Evolutionary conservation across 2,329 filamentous ascomycete genomes (phyloP).

Genomic region (Stachybotrys echinatus): DNA sequence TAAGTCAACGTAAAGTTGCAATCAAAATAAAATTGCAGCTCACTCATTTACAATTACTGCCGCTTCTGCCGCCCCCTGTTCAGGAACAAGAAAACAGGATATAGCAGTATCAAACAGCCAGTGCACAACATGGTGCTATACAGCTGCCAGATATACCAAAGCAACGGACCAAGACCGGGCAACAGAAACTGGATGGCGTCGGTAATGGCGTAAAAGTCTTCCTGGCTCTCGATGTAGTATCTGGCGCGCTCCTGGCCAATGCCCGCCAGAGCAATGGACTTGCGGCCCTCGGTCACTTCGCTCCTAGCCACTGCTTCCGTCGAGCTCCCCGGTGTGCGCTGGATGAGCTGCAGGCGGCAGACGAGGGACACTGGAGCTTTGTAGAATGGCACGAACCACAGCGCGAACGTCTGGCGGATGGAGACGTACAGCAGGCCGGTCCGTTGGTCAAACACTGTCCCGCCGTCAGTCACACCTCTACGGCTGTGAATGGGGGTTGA

Average conservation of each 20-base stretch:
- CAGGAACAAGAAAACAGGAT: conserved; percentile 27
- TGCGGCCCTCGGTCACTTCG: conserved; percentile 5
- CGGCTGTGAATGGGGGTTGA: neutral
- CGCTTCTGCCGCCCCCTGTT: conserved; percentile 11
- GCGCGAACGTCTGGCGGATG: conserved; percentile 68
- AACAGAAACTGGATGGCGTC: conserved; percentile 70
- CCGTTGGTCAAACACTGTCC: conserved; percentile 64
- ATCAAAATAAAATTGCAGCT: no score
- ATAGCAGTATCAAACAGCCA: conserved; percentile 42
- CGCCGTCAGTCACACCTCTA: neutral
- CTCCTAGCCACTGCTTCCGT: conserved; percentile 5
- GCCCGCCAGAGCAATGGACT: conserved; percentile 9
- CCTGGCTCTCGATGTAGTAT: conserved; percentile 71
- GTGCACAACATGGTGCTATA: conserved; percentile 61
- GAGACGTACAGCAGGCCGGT: conserved; percentile 67
- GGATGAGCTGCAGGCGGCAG: conserved; percentile 59
- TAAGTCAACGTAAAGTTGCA: no score
- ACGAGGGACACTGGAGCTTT: conserved; percentile 62
- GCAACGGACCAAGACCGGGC: conserved; percentile 50
- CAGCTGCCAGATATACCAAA: conserved; percentile 57
- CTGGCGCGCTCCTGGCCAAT: conserved; percentile 14
- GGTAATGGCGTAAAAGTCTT: conserved; percentile 75
- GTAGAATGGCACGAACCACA: conserved; percentile 76
- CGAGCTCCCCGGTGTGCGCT: conserved; percentile 27
- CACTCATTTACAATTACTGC: no score